Base-by-base conservation (phyloP, 495 filamentous ascomycete species). In the Antarctomyces pellizariae region DNA sequence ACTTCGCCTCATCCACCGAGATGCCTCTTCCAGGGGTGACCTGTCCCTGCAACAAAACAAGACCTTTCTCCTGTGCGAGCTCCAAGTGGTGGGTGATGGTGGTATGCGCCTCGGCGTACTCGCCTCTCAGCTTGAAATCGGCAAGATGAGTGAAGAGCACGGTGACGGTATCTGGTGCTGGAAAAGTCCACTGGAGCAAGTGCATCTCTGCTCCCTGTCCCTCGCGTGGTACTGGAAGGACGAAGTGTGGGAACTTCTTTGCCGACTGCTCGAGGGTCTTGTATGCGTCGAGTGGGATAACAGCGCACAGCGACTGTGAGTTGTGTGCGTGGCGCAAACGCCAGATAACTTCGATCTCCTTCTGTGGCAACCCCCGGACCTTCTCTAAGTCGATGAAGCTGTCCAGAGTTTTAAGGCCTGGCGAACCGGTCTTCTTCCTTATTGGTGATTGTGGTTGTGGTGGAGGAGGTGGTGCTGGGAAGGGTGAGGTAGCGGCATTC, bases 111-210 rank as follows among this genome's bases (percentile, higher is more conserved):
- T 67, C 62, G 28, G 77, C 76, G 39, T 58, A 95, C 41, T 92
- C 71, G 16, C 89, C 86, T 18, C 82, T 64, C 31, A 84, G 53
- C 54, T 92, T 90, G 53, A 71, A 97, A 42, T 90, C 80, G 3
- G 73, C 84, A 13, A 97, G 57, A 36, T 77, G 67, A 5, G 86
- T 95, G 50, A 97, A 95, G 24, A 97, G 67, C 8, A 95, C 67
- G 0, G 80, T 91, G 0, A 69, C 63, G 2, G 72, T 75, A 16
- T 64, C 53, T 3, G 57, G 58, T 7, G 67, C 64, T 8, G 45
- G 48, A 41, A 71, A 77, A 0, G 70, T 71, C 71, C 64, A 82
- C 47, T 75, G 80, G 43, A 69, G 57, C 46, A 67, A 89, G 50
- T 69, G 86, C 42, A 79, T 82, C 57, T 82, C 86, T 37, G 57